A percentile compares a stretch with the other conserved stretches of the same genome.
Evolutionary conservation across 2,329 filamentous ascomycete genomes (phyloP).

Genomic region (Periconia macrospinosa): DNA sequence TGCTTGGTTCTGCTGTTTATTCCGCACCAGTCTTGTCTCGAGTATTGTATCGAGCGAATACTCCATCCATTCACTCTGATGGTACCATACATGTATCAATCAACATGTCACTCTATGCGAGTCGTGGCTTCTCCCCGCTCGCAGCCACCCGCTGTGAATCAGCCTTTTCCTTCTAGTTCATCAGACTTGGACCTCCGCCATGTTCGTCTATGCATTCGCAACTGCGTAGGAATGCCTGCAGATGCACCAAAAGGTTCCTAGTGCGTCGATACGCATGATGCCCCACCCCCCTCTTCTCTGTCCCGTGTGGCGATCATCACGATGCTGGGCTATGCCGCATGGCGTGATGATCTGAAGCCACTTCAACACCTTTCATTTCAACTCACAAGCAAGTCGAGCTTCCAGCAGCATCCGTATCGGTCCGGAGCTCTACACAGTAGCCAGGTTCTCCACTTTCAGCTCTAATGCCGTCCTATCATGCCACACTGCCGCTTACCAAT

Average conservation of each 20-base stretch:
- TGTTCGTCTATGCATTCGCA: neutral
- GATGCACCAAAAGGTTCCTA: neutral
- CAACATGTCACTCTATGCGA: neutral
- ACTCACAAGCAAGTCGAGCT: neutral
- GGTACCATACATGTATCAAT: neutral
- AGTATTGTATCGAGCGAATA: no score
- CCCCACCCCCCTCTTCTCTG: neutral
- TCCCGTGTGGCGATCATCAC: neutral
- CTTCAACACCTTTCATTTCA: neutral
- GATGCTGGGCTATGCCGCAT: neutral
- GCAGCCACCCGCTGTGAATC: neutral
- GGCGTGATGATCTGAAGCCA: neutral
- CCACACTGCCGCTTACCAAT: conserved; percentile 1
- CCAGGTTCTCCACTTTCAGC: conserved; percentile 5
- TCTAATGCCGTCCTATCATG: conserved; percentile 10
- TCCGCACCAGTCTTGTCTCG: neutral
- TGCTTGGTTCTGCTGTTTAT: neutral
- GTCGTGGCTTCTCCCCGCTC: neutral
- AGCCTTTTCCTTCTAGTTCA: neutral
- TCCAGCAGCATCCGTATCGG: neutral
- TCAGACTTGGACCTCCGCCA: neutral
- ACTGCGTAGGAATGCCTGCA: neutral
- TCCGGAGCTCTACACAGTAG: neutral
- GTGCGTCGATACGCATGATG: neutral
- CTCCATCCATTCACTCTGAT: no score